Base-by-base conservation (phyloP, 805 yeast genomes). In the Kluyveromyces wickerhamii region DNA sequence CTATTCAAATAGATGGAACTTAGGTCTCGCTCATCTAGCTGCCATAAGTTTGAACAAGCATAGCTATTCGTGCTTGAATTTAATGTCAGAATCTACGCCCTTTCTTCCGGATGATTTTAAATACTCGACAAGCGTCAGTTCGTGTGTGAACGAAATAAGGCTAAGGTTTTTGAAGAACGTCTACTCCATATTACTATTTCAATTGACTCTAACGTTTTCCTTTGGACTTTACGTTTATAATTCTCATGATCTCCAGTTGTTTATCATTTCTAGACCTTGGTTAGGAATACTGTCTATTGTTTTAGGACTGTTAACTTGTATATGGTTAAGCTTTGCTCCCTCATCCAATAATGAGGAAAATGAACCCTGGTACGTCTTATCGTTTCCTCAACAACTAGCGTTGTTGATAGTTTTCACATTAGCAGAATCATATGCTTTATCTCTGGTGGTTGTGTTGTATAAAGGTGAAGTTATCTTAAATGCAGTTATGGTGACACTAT, bases 111-210 rank as follows among this genome's bases (percentile, higher is more conserved):
- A 85, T 46, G 94, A 84, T 58, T 86, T 85, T 72, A 86, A 85
- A 55, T 84, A 79, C 57, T 74, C 81, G 22, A 80, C 81, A 5
- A 70, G 72, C 34, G 94, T 86, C 16, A 74, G 86, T 3, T 77
- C 81, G 21, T 84, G 95, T 59, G 83, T 80, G 39, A 62, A 83
- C 34, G 74, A 80, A 11, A 67, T 86, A 25, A 74, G 95, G 47
- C 82, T 79, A 44, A 69, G 77, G 54, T 86, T 86, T 48, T 63
- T 83, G 45, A 70, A 87, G 39, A 82, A 81, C 51, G 96, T 86
- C 7, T 87, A 85, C 58, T 64, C 85, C 5, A 66, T 87, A 30
- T 66, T 86, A 32, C 57, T 77, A 9, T 59, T 69, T 4, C 96
- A 86, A 58, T 53, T 86, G 23, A 54, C 76, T 20, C 59, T 66